These are phyloP conservation scores for Sedum album DNA, from an alignment of 164 flowering plant genomes.

Conservation along the genomic window DNA sequence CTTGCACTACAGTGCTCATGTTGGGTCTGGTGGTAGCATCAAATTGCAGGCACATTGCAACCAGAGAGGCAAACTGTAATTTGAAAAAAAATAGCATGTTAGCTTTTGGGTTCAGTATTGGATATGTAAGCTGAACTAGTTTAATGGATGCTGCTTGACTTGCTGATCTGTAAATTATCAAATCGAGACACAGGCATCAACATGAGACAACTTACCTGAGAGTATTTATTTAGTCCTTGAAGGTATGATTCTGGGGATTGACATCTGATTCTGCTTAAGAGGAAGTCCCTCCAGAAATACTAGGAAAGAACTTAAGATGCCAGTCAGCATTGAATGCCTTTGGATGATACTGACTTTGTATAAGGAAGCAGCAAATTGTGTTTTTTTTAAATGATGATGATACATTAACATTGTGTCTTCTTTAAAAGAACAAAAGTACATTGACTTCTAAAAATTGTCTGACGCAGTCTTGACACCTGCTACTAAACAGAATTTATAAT, in stretches of 20 bases:
- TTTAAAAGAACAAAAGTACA: no score
- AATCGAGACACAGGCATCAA: neutral
- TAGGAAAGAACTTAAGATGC: neutral
- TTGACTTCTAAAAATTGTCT: no score
- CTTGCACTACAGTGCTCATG: conserved; percentile 6
- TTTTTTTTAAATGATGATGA: no score
- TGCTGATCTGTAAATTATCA: neutral
- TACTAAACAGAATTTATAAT: no score
- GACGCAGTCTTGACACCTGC: no score
- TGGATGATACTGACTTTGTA: neutral
- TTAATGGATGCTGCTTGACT: neutral
- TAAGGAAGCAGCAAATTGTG: no score
- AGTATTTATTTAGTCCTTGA: neutral
- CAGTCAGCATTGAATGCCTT: neutral
- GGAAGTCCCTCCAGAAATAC: no score
- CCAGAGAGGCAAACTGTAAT: neutral
- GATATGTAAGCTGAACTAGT: neutral
- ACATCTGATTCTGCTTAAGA: neutral
- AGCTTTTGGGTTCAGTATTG: neutral
- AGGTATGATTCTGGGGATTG: neutral
- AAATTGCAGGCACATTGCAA: conserved; percentile 6
- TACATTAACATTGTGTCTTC: no score
- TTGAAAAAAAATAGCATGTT: neutral
- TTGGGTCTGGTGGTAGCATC: conserved; percentile 4
- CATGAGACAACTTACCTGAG: neutral